Conservation (phyloP, 2,329 filamentous ascomycete genomes). For the Microdochium bolleyi region DNA sequence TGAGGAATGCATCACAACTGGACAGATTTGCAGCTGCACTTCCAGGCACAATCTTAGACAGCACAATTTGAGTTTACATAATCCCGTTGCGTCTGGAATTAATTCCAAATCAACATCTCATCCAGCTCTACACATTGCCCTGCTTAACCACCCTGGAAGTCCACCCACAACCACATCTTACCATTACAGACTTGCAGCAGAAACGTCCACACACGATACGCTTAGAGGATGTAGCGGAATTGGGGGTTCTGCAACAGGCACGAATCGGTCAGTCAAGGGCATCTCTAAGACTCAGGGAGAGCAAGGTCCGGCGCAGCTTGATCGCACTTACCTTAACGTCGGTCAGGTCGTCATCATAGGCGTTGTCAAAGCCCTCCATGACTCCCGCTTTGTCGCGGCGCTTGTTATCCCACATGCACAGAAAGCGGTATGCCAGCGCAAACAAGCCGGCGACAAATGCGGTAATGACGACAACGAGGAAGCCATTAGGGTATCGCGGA, state of each 20-base stretch:
- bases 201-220: background rate
- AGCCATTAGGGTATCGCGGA: conserved; percentile 46
- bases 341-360: conserved; percentile 43
- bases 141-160: too few relatives aligned
- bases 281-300: background rate
- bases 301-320: background rate
- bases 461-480: conserved; percentile 44
- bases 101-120: too few relatives aligned
- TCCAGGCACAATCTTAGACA: too few relatives aligned
- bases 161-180: too few relatives aligned
- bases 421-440: conserved; percentile 43
- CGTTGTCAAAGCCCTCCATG: conserved; percentile 40
- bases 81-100: too few relatives aligned
- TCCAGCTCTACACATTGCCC: too few relatives aligned
- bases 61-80: too few relatives aligned
- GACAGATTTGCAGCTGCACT: too few relatives aligned
- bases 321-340: conserved; percentile 23
- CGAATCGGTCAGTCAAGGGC: background rate
- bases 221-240: conserved; percentile 14
- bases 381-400: conserved; percentile 38
- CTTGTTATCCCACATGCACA: conserved; percentile 46
- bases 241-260: conserved; percentile 12
- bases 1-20: too few relatives aligned
- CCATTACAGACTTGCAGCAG: too few relatives aligned
- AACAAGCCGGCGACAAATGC: conserved; percentile 47